phyloP scores from a whole-genome alignment of 345 rosid species.

The Eucalyptus tenuipes region DNA sequence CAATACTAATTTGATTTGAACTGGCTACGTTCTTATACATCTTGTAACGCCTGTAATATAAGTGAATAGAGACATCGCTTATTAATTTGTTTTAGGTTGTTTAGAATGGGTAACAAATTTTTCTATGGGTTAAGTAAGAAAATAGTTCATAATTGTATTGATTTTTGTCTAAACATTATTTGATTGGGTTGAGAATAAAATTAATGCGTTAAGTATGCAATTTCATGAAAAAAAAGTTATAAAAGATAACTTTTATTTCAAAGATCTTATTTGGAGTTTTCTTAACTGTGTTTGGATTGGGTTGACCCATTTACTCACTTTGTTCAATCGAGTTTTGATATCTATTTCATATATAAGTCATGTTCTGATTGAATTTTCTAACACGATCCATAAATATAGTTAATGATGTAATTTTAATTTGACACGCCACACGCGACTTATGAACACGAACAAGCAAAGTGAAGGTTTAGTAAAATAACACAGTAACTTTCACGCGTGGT shows the following conservation, averaged over 20 bases:
- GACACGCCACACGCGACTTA: background rate
- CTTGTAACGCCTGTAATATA: background rate
- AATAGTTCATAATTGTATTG: background rate
- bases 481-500: background rate
- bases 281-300: background rate
- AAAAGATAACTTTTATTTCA: background rate
- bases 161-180: background rate
- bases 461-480: background rate
- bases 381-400: background rate
- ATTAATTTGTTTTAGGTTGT: background rate
- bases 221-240: background rate
- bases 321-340: background rate
- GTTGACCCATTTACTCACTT: background rate
- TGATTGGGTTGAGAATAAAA: background rate
- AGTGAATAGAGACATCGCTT: background rate
- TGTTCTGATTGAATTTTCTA: background rate
- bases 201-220: background rate
- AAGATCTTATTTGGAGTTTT: background rate
- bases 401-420: background rate
- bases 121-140: background rate
- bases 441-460: background rate
- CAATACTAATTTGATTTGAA: background rate
- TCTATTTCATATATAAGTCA: background rate
- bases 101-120: background rate
- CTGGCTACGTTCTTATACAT: background rate